A percentile compares a stretch with the other conserved stretches of the same genome.
Evolutionary conservation across 495 filamentous ascomycete genomes (phyloP).

Genomic region (Beverwykella pulmonaria): DNA sequence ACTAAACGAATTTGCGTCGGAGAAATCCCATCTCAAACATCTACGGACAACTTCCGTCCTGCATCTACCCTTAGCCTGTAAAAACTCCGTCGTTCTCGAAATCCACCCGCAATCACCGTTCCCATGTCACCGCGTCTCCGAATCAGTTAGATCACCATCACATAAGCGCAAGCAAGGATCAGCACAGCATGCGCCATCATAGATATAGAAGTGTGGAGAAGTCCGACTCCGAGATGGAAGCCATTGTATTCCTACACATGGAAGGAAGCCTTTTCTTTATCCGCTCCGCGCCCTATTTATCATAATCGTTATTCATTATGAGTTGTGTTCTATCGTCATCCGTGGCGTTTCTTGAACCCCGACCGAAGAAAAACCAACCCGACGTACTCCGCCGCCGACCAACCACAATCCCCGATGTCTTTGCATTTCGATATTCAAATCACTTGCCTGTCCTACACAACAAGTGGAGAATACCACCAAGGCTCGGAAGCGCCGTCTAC

Average conservation of each 20-base stretch:
- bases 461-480: not conserved
- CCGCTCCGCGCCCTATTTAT: too few relatives aligned
- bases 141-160: too few relatives aligned
- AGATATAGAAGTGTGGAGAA: not conserved
- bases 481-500: conserved; percentile 23
- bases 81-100: too few relatives aligned
- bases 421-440: not conserved
- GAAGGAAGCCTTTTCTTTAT: too few relatives aligned
- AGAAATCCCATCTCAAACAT: too few relatives aligned
- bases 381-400: not conserved
- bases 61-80: too few relatives aligned
- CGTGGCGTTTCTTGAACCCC: not conserved
- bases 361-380: conserved; percentile 1
- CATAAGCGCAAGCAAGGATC: not conserved
- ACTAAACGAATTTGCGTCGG: too few relatives aligned
- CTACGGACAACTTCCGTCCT: too few relatives aligned
- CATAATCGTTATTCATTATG: too few relatives aligned
- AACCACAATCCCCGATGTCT: not conserved
- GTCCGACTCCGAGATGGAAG: not conserved
- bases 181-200: not conserved
- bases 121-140: not conserved
- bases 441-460: not conserved
- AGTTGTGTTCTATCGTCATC: not conserved
- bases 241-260: not conserved
- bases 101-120: not conserved